Evolutionary conservation across 495 filamentous ascomycete genomes (phyloP).

Genomic region (Mycothermus thermophilus): DNA sequence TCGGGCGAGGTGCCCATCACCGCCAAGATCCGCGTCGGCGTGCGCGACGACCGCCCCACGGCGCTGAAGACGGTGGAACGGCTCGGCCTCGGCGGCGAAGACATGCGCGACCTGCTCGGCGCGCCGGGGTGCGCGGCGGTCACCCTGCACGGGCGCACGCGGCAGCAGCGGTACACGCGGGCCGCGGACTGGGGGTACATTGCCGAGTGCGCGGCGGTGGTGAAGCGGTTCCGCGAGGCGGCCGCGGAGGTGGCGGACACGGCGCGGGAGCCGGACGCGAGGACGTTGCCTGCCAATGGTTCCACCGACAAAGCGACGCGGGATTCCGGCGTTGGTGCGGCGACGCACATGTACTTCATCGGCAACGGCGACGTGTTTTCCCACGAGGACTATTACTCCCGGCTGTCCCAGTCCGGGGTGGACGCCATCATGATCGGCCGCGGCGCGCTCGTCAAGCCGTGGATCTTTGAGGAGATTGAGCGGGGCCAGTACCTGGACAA

Average conservation of each 20-base stretch:
- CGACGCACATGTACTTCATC: constrained; percentile 75
- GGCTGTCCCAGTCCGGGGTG: constrained; percentile 61
- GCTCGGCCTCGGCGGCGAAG: constrained; percentile 62
- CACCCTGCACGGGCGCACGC: constrained; percentile 82
- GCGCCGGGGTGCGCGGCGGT: constrained; percentile 78
- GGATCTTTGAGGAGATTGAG: constrained; percentile 94
- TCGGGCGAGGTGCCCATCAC: constrained; percentile 79
- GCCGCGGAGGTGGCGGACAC: constrained; percentile 57
- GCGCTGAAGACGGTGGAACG: constrained; percentile 69
- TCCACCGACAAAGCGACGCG: too few relatives aligned
- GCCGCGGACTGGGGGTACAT: constrained; percentile 90
- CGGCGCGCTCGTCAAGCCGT: constrained; percentile 89
- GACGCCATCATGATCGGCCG: constrained; percentile 86
- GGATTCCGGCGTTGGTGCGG: too few relatives aligned
- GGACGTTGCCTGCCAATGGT: constrained; percentile 43
- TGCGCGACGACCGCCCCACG: constrained; percentile 61
- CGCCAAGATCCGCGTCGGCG: constrained; percentile 88
- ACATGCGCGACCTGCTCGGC: constrained; percentile 46
- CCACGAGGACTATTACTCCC: constrained; percentile 70
- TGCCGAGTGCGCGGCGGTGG: constrained; percentile 69
- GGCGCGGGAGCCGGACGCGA: constrained; percentile 54
- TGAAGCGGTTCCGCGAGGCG: constrained; percentile 59
- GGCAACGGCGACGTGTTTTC: constrained; percentile 96
- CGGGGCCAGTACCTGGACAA: constrained; percentile 91
- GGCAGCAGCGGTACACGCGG: constrained; percentile 86